A percentile compares a stretch with the other conserved stretches of the same genome.
phyloP scores from a whole-genome alignment of 371 early-diverging fungal genomes.

The Batrachochytrium dendrobatidis region DNA sequence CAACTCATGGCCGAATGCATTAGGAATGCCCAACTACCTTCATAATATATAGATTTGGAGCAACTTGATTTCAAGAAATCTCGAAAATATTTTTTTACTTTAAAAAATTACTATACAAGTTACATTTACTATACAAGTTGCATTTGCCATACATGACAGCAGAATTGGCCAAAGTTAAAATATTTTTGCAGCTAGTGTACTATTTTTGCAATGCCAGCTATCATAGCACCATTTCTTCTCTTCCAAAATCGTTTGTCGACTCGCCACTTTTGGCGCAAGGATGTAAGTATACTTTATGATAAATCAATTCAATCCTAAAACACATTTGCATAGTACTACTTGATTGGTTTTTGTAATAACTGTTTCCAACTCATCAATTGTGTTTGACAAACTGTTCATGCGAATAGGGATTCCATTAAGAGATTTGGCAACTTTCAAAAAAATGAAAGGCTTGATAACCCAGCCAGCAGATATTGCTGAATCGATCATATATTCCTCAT shows the following conservation, averaged over 20 bases:
- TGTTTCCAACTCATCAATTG: too few relatives aligned
- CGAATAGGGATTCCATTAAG: background rate
- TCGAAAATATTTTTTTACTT: too few relatives aligned
- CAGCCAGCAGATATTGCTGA: background rate
- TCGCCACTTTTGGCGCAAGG: background rate
- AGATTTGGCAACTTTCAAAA: background rate
- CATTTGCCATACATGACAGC: background rate
- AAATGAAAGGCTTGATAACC: background rate
- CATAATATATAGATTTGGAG: too few relatives aligned
- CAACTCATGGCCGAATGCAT: too few relatives aligned
- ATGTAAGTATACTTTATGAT: background rate
- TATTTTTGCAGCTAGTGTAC: background rate
- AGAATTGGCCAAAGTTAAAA: background rate
- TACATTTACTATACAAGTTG: too few relatives aligned
- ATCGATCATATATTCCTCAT: constrained; percentile 1
- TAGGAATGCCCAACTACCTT: too few relatives aligned
- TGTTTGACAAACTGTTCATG: too few relatives aligned
- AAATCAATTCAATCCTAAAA: too few relatives aligned
- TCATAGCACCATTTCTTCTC: background rate
- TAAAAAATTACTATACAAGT: too few relatives aligned
- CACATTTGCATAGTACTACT: too few relatives aligned
- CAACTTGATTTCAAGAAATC: too few relatives aligned
- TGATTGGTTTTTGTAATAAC: too few relatives aligned
- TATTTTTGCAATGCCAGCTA: background rate
- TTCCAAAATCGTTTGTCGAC: background rate